These are phyloP conservation scores for Oropetium thomaeum DNA, from an alignment of 176 grass and related monocot genomes.

Conservation along the genomic window DNA sequence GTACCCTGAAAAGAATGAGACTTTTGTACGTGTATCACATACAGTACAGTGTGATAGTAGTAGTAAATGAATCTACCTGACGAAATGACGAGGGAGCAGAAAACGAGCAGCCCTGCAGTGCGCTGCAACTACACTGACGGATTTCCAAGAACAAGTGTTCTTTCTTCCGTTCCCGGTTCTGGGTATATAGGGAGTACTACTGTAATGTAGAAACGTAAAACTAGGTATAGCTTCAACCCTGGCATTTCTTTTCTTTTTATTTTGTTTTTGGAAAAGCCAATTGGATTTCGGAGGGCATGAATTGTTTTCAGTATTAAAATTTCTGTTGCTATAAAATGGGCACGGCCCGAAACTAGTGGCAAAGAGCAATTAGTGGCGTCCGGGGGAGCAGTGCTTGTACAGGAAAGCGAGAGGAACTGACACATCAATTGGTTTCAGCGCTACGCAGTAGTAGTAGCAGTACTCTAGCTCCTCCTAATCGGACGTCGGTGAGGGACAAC, in stretches of 20 bases:
- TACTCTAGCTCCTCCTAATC: too few species aligned
- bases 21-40: not conserved
- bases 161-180: too few species aligned
- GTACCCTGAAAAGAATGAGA: not conserved
- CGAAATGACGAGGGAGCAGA: not conserved
- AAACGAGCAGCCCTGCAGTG: not conserved
- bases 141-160: too few species aligned
- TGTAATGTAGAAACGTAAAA: too few species aligned
- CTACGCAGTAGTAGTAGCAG: not conserved
- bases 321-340: too few species aligned
- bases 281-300: not conserved
- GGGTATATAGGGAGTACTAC: too few species aligned
- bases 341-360: not conserved
- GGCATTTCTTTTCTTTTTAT: too few species aligned
- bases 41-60: too few species aligned
- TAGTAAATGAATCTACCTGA: not conserved
- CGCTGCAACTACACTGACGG: not conserved
- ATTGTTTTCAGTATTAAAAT: too few species aligned
- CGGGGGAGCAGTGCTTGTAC: not conserved
- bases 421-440: slow-evolving; percentile 9
- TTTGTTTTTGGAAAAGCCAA: too few species aligned
- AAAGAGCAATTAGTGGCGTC: not conserved
- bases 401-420: slow-evolving; percentile 1
- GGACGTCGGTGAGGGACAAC: not conserved
- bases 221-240: too few species aligned